Evolutionary conservation across 2,329 filamentous ascomycete genomes (phyloP), one percentile per base, ranked within the genome.

Genomic region (Colletotrichum sp.): DNA sequence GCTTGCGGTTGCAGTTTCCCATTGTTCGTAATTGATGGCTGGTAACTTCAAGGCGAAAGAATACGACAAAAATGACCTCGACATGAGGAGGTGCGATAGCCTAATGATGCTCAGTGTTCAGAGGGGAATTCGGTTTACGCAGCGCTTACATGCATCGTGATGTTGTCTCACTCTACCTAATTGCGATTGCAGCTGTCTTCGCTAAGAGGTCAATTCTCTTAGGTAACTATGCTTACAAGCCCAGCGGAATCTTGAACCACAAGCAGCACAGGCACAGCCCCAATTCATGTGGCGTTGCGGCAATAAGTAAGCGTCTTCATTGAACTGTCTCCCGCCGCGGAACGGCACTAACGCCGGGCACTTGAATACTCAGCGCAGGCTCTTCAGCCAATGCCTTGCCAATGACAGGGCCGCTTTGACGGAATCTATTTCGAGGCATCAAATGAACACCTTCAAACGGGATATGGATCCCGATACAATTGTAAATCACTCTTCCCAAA

Each of bases 21-120:
- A 3, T 6, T 10, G 39, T 48, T 6, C 39, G 2, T 3, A 4
- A n/a, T 48, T 1, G 18, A 48, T 12, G 3, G 2, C 18, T 12
- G 39, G 0, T 48, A 48, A 3, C 3, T 3, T n/a, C 0, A 2
- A 6, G 2, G 39, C 39, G 39, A 7, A 3, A 7, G 18, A 6
- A n/a, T 3, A 6, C 18, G 18, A n/a, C 18, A 12, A n/a, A 26
- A 26, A 26, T 26, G 26, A 26, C 26, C 2, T 26, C 1, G 6
- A 26, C 1, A 26, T 26, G 26, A 26, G 26, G 26, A 2, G 26
- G 26, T 26, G 2, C 2, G 2, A 26, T 26, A 5, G 26, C 26
- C 2, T 2, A 26, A n/a, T 5, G 39, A 48, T 3, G 39, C 18
- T 48, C 39, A 0, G 18, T 10, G 1, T 6, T 4, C 39, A n/a